Conservation (phyloP, 2,329 filamentous ascomycete species). For the Fusarium sp. region DNA sequence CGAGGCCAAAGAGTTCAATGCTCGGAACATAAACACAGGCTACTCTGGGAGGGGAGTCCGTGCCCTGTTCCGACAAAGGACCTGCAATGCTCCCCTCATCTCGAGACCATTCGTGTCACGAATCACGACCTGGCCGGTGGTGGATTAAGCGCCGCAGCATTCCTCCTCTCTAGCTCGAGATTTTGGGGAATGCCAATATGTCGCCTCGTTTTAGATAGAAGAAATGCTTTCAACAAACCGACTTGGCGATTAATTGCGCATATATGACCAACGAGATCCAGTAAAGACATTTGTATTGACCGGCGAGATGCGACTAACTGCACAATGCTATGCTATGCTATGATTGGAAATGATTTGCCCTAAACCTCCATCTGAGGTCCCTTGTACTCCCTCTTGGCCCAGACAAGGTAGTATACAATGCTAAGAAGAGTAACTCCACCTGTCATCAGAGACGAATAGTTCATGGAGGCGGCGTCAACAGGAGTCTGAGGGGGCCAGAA, state of each 20-base stretch:
- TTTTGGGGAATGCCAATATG: not conserved
- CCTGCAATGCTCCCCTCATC: not conserved
- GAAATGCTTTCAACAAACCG: not conserved
- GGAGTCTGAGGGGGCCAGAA: constrained; percentile 57
- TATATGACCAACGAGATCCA: not conserved
- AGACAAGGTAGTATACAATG: constrained; percentile 57
- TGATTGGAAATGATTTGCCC: not conserved
- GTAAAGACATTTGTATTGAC: not conserved
- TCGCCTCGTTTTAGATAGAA: not conserved
- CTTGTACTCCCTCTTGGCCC: constrained; percentile 55
- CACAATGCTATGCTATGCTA: not conserved
- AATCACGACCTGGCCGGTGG: not conserved
- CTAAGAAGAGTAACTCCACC: constrained; percentile 55
- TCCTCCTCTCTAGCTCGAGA: not conserved
- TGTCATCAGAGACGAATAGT: constrained; percentile 60
- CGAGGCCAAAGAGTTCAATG: not conserved
- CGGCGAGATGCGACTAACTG: not conserved
- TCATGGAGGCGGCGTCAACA: constrained; percentile 51
- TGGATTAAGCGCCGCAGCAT: not conserved
- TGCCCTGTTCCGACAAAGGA: not conserved
- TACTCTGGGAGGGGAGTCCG: not conserved
- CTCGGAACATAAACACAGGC: not conserved
- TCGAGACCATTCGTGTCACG: not conserved
- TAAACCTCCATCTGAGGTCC: constrained; percentile 53
- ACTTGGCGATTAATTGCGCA: not conserved